Base-by-base conservation (phyloP, 306 rosid species). In the Glycine latifolia region DNA sequence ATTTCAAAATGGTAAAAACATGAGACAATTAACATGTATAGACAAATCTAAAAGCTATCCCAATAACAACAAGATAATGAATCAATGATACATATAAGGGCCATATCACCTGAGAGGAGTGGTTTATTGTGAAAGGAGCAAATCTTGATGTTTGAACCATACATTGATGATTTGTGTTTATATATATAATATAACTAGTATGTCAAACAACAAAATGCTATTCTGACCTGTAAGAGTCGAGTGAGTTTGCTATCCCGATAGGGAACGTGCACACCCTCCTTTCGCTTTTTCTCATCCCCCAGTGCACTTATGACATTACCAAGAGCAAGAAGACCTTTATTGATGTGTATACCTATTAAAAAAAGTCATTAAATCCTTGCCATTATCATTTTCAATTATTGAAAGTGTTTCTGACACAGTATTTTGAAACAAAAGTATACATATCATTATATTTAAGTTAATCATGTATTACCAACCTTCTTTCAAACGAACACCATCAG, bases 201-300 rank as follows among this genome's bases (percentile, higher is more conserved):
- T 60, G 52, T 78, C 60, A n/a, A 80, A 31, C 31, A 62, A 66
- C 59, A 75, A 80, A 55, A 84, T 75, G 59, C 83, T 74, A 77
- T 43, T 70, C 87, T 77, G 58, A 92, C 97, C 97, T 92, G 97
- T 88, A 92, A 89, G 54, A 92, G 94, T 79, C 97, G 95, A 86
- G 97, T 92, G 73, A 92, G 94, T 86, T 92, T 92, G 88, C 97
- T 92, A 82, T 92, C 95, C 66, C 97, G 89, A 82, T 92, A 92
- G 58, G 97, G 97, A 55, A 92, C 89, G 7, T 92, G 97, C 71
- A 84, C 83, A 56, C 94, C 92, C 77, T 92, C 97, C 89, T 88
- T 92, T 82, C 94, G 86, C 85, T 90, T 92, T 88, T 92, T 92
- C 83, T 90, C 97, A 83, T 92, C 97, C 65, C 97, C 97, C 14